Percentiles rank a stretch among this genome's conserved stretches.
These are phyloP conservation scores for Closterium sp. DNA, from an alignment of 139 green algal genomes.

Conservation along the genomic window DNA sequence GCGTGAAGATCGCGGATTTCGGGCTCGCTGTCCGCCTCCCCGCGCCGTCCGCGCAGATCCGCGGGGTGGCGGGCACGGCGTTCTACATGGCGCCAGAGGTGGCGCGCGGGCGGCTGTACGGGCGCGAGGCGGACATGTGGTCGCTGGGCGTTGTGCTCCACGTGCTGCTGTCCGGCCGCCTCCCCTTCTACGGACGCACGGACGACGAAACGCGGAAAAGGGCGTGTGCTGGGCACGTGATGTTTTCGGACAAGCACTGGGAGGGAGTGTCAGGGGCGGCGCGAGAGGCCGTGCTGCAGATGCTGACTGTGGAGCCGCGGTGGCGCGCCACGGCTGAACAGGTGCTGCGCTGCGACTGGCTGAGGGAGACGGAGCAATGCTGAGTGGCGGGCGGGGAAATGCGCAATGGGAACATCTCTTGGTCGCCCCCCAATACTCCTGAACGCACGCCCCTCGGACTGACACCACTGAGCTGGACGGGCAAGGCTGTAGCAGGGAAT, in stretches of 20 bases:
- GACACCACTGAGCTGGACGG: too few relatives aligned
- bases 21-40: background rate
- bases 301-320: background rate
- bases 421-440: too few relatives aligned
- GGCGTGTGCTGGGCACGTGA: background rate
- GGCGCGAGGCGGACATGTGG: constrained; percentile 4
- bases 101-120: background rate
- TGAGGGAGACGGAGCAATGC: background rate
- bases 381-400: too few relatives aligned
- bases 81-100: constrained; percentile 13
- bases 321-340: background rate
- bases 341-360: background rate
- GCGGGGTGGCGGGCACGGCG: background rate
- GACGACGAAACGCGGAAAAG: background rate
- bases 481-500: too few relatives aligned
- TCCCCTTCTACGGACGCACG: background rate
- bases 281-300: background rate
- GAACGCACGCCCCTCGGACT: too few relatives aligned
- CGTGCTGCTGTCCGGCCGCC: background rate
- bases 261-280: background rate
- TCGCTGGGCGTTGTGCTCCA: background rate
- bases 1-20: background rate
- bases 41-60: background rate
- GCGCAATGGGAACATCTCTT: too few relatives aligned
- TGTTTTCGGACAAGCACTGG: background rate